Conservation (phyloP, 106 monocot genomes). For the Cymbidium sinense region DNA sequence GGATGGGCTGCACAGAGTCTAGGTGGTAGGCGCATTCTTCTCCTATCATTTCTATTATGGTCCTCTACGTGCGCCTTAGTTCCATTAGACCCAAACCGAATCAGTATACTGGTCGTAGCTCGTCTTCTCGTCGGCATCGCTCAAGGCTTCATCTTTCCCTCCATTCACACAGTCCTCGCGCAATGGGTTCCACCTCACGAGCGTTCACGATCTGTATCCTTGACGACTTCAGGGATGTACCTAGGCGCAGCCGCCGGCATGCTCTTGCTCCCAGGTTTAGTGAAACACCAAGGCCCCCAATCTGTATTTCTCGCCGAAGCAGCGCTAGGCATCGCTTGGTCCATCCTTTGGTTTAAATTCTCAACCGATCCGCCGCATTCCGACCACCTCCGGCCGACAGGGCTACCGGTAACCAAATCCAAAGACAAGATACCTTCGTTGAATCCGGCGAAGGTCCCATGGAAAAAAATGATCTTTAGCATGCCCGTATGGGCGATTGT, state of each 20-base stretch:
- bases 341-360: constrained; percentile 65
- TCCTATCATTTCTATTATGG: constrained; percentile 79
- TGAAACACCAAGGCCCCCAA: constrained; percentile 56
- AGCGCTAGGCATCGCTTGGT: constrained; percentile 62
- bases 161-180: constrained; percentile 87
- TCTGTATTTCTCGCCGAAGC: constrained; percentile 84
- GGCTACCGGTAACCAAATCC: constrained; percentile 41
- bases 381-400: constrained; percentile 34
- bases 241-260: constrained; percentile 80
- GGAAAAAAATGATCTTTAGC: constrained; percentile 72
- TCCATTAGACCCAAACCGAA: constrained; percentile 56
- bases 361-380: constrained; percentile 59
- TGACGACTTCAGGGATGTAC: constrained; percentile 99
- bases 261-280: constrained; percentile 69
- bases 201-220: constrained; percentile 83
- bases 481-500: constrained; percentile 88
- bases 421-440: constrained; percentile 34
- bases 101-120: constrained; percentile 46
- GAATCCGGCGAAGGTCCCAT: constrained; percentile 52
- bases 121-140: constrained; percentile 84
- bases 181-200: constrained; percentile 98
- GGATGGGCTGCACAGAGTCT: constrained; percentile 78
- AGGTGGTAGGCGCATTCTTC: constrained; percentile 71
- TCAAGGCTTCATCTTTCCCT: constrained; percentile 93
- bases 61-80: constrained; percentile 64